Percentiles rank a stretch among this genome's conserved stretches.
Evolutionary conservation across 306 rosid genomes (phyloP).

Genomic region (Senna siamea): DNA sequence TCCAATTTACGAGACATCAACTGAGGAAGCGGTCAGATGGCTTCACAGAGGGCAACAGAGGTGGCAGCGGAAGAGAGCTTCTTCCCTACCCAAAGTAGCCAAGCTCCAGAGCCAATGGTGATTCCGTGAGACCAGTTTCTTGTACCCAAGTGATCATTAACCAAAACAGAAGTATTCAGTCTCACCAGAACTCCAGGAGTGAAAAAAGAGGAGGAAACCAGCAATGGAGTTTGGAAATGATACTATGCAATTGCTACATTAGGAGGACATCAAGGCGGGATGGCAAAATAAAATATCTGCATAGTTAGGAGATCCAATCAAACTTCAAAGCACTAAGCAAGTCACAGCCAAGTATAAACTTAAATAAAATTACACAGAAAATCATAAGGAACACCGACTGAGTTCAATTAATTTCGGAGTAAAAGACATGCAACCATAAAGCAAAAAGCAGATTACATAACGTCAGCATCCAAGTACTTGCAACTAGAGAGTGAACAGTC

Average conservation of each 20-base stretch:
- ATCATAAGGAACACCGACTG: not conserved
- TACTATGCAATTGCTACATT: constrained; percentile 30
- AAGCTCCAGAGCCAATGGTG: constrained; percentile 54
- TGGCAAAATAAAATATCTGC: constrained; percentile 50
- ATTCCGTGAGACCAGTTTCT: constrained; percentile 29
- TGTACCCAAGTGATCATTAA: constrained; percentile 65
- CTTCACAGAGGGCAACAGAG: constrained; percentile 47
- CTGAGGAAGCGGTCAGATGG: constrained; percentile 22
- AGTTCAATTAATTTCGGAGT: constrained; percentile 21
- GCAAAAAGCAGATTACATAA: not conserved
- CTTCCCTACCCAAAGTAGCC: constrained; percentile 62
- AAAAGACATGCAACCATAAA: not conserved
- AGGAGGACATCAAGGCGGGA: constrained; percentile 43
- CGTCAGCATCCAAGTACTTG: too few species aligned
- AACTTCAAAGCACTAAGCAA: constrained; percentile 13
- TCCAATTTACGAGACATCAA: constrained; percentile 85
- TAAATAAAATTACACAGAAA: not conserved
- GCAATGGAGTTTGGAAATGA: not conserved
- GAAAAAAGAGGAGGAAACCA: constrained; percentile 9
- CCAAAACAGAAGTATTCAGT: constrained; percentile 3
- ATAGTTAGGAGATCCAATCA: not conserved
- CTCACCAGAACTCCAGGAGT: constrained; percentile 24
- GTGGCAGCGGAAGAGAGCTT: constrained; percentile 56
- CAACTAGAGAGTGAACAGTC: not conserved
- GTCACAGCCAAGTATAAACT: not conserved